A percentile compares a stretch with the other conserved stretches of the same genome.
Evolutionary conservation across 2,329 filamentous ascomycete genomes (phyloP).

Genomic region (Fusarium piperis): DNA sequence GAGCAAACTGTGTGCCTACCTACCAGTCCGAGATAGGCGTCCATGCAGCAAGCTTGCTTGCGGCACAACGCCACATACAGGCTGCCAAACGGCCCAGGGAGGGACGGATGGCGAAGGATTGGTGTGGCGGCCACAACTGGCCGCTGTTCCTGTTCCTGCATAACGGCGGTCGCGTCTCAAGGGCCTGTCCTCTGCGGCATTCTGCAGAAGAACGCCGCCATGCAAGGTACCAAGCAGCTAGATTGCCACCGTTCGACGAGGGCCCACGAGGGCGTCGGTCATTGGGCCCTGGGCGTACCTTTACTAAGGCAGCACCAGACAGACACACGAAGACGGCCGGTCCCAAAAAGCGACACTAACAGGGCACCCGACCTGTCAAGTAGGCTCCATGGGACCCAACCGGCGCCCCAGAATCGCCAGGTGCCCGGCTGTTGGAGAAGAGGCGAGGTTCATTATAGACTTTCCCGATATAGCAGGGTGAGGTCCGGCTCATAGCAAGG

Average conservation of each 20-base stretch:
- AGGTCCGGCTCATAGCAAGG: constrained; percentile 6
- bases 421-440: constrained; percentile 21
- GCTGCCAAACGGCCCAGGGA: constrained; percentile 10
- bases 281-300: constrained; percentile 4
- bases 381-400: background rate
- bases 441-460: constrained; percentile 9
- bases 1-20: constrained; percentile 5
- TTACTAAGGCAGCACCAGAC: constrained; percentile 21
- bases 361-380: constrained; percentile 24
- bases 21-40: constrained; percentile 16
- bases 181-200: constrained; percentile 19
- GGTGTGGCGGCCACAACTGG: constrained; percentile 32
- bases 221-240: constrained; percentile 41
- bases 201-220: constrained; percentile 36
- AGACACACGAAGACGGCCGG: constrained; percentile 1
- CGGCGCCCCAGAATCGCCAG: constrained; percentile 24
- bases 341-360: constrained; percentile 23
- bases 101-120: constrained; percentile 18
- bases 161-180: constrained; percentile 35
- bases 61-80: constrained; percentile 8
- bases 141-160: constrained; percentile 44
- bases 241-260: constrained; percentile 23
- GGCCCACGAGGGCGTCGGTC: constrained; percentile 19
- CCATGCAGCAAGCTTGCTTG: constrained; percentile 12
- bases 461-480: constrained; percentile 18